Conservation (phyloP, 2,329 filamentous ascomycete genomes). For the Stemphylium lycopersici region DNA sequence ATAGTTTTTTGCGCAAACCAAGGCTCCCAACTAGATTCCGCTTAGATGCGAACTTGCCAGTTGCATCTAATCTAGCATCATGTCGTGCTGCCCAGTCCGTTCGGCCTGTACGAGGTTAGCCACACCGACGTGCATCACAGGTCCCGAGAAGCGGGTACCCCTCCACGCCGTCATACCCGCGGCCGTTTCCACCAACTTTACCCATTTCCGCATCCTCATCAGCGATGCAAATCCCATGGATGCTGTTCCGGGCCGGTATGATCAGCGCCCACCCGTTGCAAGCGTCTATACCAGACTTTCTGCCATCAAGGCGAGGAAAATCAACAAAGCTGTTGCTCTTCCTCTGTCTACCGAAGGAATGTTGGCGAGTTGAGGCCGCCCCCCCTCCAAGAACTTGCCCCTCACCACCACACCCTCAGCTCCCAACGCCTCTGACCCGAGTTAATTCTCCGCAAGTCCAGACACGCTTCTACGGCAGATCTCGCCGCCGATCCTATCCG, state of each 20-base stretch:
- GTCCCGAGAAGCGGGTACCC: constrained; percentile 33
- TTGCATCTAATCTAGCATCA: constrained; percentile 24
- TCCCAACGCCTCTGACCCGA: constrained; percentile 5
- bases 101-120: constrained; percentile 26
- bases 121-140: constrained; percentile 20
- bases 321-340: not conserved
- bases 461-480: constrained; percentile 34
- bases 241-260: constrained; percentile 5
- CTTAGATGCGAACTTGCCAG: constrained; percentile 8
- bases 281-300: constrained; percentile 1
- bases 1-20: constrained; percentile 3
- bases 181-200: constrained; percentile 23
- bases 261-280: constrained; percentile 1
- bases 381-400: constrained; percentile 16
- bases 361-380: not conserved
- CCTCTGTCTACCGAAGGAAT: not conserved
- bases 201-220: constrained; percentile 5
- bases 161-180: constrained; percentile 31
- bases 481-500: constrained; percentile 31
- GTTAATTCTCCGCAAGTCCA: constrained; percentile 34
- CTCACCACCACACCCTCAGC: constrained; percentile 30
- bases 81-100: constrained; percentile 47
- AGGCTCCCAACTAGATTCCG: constrained; percentile 4
- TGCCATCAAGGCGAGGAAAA: not conserved
- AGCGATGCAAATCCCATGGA: constrained; percentile 8